Evolutionary conservation across 106 monocot genomes (phyloP).

Genomic region (Dioscorea dumetorum): DNA sequence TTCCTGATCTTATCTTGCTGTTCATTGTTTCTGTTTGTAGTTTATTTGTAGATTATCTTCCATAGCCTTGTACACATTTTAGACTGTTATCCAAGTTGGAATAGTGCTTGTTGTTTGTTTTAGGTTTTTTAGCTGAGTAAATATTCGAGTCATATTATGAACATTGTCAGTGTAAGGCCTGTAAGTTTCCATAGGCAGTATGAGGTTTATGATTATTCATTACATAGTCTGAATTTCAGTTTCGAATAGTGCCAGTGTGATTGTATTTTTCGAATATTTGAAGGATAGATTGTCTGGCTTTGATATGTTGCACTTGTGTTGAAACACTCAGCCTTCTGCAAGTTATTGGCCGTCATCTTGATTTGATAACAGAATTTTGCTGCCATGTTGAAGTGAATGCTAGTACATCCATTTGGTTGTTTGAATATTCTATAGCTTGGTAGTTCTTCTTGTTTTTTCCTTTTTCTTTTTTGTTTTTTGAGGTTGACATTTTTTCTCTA

Average conservation of each 20-base stretch:
- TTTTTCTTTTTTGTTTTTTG: neutral
- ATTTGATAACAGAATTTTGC: neutral
- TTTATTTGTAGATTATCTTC: no score
- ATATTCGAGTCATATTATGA: neutral
- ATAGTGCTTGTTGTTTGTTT: neutral
- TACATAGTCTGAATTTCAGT: no score
- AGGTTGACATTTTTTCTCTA: conserved; percentile 8
- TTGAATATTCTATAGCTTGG: neutral
- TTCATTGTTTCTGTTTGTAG: neutral
- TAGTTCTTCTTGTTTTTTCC: neutral
- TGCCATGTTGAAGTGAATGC: neutral
- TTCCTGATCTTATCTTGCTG: neutral
- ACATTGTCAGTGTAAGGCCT: no score
- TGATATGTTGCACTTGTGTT: no score
- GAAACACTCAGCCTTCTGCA: no score
- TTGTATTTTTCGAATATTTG: neutral
- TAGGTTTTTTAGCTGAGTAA: neutral
- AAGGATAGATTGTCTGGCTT: neutral
- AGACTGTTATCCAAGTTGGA: neutral
- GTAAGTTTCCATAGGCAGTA: no score
- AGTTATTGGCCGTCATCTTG: no score
- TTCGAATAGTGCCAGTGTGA: neutral
- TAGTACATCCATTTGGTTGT: no score
- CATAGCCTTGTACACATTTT: neutral
- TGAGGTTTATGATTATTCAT: no score